phyloP scores from a whole-genome alignment of 495 filamentous ascomycete genomes.

The Sporormia fimetaria region DNA sequence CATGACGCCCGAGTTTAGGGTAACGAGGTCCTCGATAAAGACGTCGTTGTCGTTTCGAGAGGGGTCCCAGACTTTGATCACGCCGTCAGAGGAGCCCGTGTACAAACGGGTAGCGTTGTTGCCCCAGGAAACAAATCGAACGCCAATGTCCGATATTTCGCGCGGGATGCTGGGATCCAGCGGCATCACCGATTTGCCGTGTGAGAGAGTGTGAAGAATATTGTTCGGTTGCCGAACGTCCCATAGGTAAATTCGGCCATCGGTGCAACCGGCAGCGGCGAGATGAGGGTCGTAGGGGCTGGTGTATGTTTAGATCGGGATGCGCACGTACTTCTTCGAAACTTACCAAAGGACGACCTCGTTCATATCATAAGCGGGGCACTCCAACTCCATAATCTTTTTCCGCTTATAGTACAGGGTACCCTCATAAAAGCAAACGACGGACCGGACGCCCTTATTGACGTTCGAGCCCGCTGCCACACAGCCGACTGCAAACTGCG shows the following conservation, averaged over 20 bases:
- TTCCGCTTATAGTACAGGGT: slow-evolving; percentile 33
- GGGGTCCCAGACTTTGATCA: slow-evolving; percentile 79
- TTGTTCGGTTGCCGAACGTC: slow-evolving; percentile 50
- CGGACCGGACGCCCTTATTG: slow-evolving; percentile 36
- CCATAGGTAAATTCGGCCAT: slow-evolving; percentile 76
- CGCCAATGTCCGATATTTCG: slow-evolving; percentile 66
- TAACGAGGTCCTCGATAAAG: slow-evolving; percentile 49
- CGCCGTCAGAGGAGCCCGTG: slow-evolving; percentile 82
- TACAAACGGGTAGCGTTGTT: slow-evolving; percentile 58
- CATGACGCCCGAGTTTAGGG: slow-evolving; percentile 44
- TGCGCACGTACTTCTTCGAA: neutral
- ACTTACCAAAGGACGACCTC: slow-evolving; percentile 48
- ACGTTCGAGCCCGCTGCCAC: slow-evolving; percentile 24
- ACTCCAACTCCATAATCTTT: slow-evolving; percentile 46
- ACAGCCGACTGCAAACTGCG: slow-evolving; percentile 47
- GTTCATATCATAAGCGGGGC: slow-evolving; percentile 76
- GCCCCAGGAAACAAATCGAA: slow-evolving; percentile 75
- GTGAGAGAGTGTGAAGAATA: slow-evolving; percentile 55
- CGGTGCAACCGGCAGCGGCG: slow-evolving; percentile 73
- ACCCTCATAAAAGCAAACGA: slow-evolving; percentile 44
- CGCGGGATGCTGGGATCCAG: slow-evolving; percentile 43
- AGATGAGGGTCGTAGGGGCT: slow-evolving; percentile 41
- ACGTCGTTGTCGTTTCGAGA: slow-evolving; percentile 46
- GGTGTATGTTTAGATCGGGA: slow-evolving; percentile 1
- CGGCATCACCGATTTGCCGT: slow-evolving; percentile 57